Evolutionary conservation across 768 basidiomycete species (phyloP), one percentile per base, ranked within the genome.

Genomic region (Pisolithus marmoratus): DNA sequence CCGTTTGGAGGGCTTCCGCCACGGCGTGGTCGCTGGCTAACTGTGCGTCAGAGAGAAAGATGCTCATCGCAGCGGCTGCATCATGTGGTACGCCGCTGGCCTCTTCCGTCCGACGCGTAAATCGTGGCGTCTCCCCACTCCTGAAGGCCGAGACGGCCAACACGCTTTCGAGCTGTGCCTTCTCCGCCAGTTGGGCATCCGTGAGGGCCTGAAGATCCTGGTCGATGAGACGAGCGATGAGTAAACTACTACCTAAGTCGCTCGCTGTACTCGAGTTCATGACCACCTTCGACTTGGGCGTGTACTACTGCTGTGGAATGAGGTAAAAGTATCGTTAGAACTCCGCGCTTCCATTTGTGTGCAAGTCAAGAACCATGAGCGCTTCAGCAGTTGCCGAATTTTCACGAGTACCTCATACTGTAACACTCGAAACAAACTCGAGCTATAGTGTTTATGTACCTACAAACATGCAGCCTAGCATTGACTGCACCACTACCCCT

Each of bases 151-250:
- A 70, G 3, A 54, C 44, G 14, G 63, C 60, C 2, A 70, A 11
- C 8, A 63, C 62, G 36, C 65, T 62, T 49, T 66, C 59, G 45
- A 70, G 59, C 48, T 72, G 71, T 0, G 70, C 49, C 22, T 63
- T 56, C 46, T 71, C 72, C 2, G 71, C 72, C 29, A 65, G 58
- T 22, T 64, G 60, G n/a, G 58, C 54, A 8, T 59, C 50, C 11
- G 56, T 55, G 8, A 67, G 49, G 8, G 57, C 46, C 2, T 38
- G 49, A 26, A 71, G 52, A 38, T 73, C 70, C 38, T 70, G 61
- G 24, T 70, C 62, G 20, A 73, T 59, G 17, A 73, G 54, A 40
- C 65, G 63, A 1, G 70, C 66, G 23, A 71, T 69, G 36, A 70
- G 63, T 8, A 67, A 61, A 46, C 70, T 66, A 48, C 58, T 68